Evolutionary conservation across 2,329 filamentous ascomycete species (phyloP).

Genomic region (Penicillium griseofulvum): DNA sequence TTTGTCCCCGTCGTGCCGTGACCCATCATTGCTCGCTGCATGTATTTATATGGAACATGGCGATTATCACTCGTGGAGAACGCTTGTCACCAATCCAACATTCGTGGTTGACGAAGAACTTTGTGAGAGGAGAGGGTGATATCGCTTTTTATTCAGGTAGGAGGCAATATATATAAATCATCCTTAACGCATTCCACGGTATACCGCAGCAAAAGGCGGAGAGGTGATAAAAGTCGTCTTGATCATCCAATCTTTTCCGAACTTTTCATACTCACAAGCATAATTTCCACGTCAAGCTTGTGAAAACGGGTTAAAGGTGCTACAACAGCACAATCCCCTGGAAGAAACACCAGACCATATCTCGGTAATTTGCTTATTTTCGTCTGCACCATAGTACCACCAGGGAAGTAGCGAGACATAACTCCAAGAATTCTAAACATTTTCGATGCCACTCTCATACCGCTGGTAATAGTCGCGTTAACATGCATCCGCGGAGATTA

Average conservation of each 20-base stretch:
- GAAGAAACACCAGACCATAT: neutral
- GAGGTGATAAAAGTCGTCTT: neutral
- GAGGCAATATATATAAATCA: slow-evolving; percentile 24
- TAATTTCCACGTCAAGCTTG: neutral
- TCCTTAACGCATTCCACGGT: no score
- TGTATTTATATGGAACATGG: slow-evolving; percentile 34
- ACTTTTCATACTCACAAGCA: neutral
- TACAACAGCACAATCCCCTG: neutral
- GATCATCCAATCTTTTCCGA: neutral
- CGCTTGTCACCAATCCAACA: slow-evolving; percentile 20
- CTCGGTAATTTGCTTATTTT: neutral
- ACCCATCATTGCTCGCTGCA: slow-evolving; percentile 31
- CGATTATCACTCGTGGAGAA: slow-evolving; percentile 17
- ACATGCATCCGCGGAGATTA: neutral
- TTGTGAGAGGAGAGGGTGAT: slow-evolving; percentile 31
- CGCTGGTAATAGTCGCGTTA: neutral
- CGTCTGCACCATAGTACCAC: neutral
- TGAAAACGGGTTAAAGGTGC: neutral
- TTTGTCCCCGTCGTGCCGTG: slow-evolving; percentile 32
- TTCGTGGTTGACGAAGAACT: slow-evolving; percentile 30
- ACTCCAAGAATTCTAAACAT: neutral
- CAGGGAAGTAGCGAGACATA: neutral
- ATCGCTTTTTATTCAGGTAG: slow-evolving; percentile 30
- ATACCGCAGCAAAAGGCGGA: neutral
- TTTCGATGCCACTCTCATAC: neutral